A percentile compares a stretch with the other conserved stretches of the same genome.
phyloP scores from a whole-genome alignment of 306 rosid species.

The Sphenostylis stenocarpa region DNA sequence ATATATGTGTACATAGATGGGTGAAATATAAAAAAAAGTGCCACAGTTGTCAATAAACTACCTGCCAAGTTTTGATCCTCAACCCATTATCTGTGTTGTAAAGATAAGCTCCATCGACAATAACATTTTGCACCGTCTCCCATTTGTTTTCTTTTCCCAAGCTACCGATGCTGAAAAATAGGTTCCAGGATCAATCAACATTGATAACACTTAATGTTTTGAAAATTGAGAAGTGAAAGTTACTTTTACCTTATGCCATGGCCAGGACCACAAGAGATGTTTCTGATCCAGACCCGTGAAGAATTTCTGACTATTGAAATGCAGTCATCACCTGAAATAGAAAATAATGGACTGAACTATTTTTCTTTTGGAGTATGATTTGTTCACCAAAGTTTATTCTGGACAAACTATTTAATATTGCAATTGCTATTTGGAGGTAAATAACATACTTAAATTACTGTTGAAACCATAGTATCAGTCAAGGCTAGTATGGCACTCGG shows the following conservation, averaged over 20 bases:
- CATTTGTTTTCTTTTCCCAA: conserved; percentile 72
- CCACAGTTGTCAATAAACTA: conserved; percentile 17
- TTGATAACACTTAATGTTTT: not conserved
- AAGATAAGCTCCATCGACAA: conserved; percentile 64
- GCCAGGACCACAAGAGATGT: conserved; percentile 86
- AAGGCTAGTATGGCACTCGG: not conserved
- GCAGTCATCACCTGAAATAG: conserved; percentile 83
- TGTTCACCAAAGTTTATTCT: not conserved
- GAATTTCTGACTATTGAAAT: conserved; percentile 84
- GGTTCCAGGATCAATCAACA: conserved; percentile 23
- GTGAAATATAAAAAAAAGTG: not conserved
- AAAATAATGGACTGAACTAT: conserved; percentile 5
- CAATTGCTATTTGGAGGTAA: not conserved
- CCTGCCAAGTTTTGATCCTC: conserved; percentile 99
- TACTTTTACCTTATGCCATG: conserved; percentile 87
- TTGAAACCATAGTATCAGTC: not conserved
- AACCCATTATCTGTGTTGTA: conserved; percentile 72
- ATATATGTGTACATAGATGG: not conserved
- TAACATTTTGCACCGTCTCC: conserved; percentile 63
- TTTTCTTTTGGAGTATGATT: not conserved
- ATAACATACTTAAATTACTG: not conserved
- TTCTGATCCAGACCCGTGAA: conserved; percentile 59
- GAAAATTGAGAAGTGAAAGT: conserved; percentile 6
- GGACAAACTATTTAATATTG: not conserved
- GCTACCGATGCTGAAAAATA: conserved; percentile 86